These are phyloP conservation scores for Termitomyces sp. DNA, from an alignment of 768 basidiomycete species.

Conservation along the genomic window DNA sequence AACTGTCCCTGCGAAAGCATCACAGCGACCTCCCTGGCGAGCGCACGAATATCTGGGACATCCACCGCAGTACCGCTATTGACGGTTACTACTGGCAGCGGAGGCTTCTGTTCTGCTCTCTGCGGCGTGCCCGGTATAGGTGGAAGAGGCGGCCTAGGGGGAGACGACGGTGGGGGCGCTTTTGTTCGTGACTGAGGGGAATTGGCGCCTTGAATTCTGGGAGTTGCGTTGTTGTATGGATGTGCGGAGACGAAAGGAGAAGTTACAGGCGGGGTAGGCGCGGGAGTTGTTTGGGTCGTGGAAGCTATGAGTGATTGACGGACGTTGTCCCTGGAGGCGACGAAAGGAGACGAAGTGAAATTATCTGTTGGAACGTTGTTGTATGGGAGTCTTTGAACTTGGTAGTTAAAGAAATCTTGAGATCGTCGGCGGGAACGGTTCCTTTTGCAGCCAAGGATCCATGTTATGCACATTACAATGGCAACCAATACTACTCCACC, in stretches of 20 bases:
- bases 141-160: neutral
- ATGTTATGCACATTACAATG: constrained; percentile 5
- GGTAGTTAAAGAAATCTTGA: constrained; percentile 14
- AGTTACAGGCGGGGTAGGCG: neutral
- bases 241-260: neutral
- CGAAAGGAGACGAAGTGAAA: neutral
- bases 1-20: constrained; percentile 19
- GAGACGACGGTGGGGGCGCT: neutral
- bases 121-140: neutral
- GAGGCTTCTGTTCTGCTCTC: neutral
- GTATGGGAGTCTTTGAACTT: constrained; percentile 4
- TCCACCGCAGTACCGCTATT: neutral
- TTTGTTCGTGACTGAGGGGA: neutral
- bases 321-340: neutral
- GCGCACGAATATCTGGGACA: constrained; percentile 16
- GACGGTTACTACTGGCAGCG: neutral
- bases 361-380: neutral
- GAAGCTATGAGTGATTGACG: neutral
- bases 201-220: neutral
- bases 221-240: neutral
- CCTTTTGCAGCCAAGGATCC: constrained; percentile 3
- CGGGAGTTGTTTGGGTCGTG: neutral
- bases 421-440: constrained; percentile 6
- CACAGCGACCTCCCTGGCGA: constrained; percentile 24
- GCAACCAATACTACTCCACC: constrained; percentile 13